Base-by-base conservation (phyloP, 495 filamentous ascomycete genomes). In the Monascus purpureus region DNA sequence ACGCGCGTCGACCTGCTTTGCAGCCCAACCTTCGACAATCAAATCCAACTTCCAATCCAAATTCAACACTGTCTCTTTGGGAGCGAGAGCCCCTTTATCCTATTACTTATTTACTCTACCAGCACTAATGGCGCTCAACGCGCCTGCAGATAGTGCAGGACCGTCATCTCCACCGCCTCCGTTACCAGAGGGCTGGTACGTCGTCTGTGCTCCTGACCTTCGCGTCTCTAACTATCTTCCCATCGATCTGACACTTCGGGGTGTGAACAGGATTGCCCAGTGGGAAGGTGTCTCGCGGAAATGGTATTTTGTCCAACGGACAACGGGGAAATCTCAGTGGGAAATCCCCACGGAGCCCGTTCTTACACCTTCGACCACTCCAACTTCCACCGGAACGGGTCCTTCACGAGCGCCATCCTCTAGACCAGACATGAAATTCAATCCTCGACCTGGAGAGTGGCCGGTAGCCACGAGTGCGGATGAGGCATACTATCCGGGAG, bases 251-350 rank as follows among this genome's bases (percentile, higher is more conserved):
- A 31, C 40, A n/a, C n/a, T n/a, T n/a, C n/a, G n/a, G n/a, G n/a
- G n/a, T n/a, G n/a, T 16, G 18, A 23, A 20, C 24, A 72, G 68
- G 68, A 80, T 86, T 38, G 77, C 82, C 13, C 82, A 88, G 53
- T 86, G 82, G 80, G 82, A 88, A 48, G 76, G 72, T 29, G 48
- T 63, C 27, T 73, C 67, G 31, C 70, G 72, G 27, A 75, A 78
- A 47, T 88, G 85, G 55, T 88, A 88, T 50, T 88, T 68, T 46
- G 82, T 88, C 18, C 77, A 85, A 42, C 61, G 81, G 23, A 68
- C 75, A 25, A 86, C 78, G 2, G 80, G 78, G 14, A 60, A 73
- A 16, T 81, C 76, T 27, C 78, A 80, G 53, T 88, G 82, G 82
- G 77, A 84, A 2, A 65, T 78, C 9, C 82, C 82, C 14, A 81